phyloP scores from a whole-genome alignment of 2,329 filamentous ascomycete species.

The Sphaerulina populicola region DNA sequence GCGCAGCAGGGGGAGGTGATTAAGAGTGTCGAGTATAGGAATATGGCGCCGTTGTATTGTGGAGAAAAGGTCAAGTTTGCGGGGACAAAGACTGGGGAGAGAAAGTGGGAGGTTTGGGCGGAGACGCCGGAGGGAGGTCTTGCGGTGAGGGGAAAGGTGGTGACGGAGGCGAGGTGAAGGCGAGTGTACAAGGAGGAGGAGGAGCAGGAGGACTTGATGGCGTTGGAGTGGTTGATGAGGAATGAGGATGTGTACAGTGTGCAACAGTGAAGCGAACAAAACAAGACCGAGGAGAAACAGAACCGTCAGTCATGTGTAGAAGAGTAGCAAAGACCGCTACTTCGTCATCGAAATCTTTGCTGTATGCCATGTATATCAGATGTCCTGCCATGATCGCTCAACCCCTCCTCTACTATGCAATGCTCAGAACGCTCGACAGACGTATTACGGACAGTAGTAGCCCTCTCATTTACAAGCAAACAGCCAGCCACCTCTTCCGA shows the following conservation, averaged over 20 bases:
- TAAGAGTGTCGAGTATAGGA: slow-evolving; percentile 62
- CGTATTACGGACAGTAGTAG: background rate
- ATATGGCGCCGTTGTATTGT: slow-evolving; percentile 72
- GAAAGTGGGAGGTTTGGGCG: slow-evolving; percentile 37
- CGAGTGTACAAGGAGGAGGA: slow-evolving; percentile 3
- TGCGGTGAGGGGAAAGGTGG: slow-evolving; percentile 40
- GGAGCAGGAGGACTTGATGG: background rate
- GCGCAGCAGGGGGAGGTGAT: slow-evolving; percentile 37
- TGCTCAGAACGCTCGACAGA: background rate
- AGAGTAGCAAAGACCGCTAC: too few relatives aligned
- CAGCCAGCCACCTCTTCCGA: background rate
- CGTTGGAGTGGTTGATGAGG: slow-evolving; percentile 14
- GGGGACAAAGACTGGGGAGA: slow-evolving; percentile 44
- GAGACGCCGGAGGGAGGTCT: slow-evolving; percentile 37
- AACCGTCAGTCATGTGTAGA: background rate
- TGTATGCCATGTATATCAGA: background rate
- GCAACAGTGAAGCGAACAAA: background rate
- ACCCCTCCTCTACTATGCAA: background rate
- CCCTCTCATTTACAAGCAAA: too few relatives aligned
- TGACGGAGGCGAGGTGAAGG: slow-evolving; percentile 22
- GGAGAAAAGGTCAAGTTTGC: slow-evolving; percentile 64
- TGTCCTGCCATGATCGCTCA: too few relatives aligned
- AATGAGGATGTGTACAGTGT: slow-evolving; percentile 10
- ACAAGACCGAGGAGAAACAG: background rate
- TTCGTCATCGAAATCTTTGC: too few relatives aligned